A percentile compares a stretch with the other conserved stretches of the same genome.
Conservation (phyloP, 2,329 filamentous ascomycete species). For the Pseudogymnoascus sp. region DNA sequence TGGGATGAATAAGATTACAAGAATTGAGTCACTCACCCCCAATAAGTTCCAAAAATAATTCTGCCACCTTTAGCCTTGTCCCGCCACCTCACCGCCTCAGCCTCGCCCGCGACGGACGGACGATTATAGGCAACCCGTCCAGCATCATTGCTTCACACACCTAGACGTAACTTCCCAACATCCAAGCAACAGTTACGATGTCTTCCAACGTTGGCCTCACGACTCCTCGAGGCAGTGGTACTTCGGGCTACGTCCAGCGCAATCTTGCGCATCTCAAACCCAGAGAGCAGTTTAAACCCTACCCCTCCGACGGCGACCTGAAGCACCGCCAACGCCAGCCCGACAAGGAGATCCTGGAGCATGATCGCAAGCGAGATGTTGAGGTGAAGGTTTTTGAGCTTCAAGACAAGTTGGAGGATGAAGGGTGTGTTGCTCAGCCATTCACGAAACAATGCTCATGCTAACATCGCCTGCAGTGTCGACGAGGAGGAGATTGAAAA, state of each 20-base stretch:
- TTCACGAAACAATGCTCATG: background rate
- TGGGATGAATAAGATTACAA: slow-evolving; percentile 2
- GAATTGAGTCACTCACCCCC: slow-evolving; percentile 1
- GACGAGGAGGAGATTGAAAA: slow-evolving; percentile 89
- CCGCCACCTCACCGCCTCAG: slow-evolving; percentile 5
- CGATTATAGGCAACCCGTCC: background rate
- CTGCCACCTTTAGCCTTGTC: slow-evolving; percentile 7
- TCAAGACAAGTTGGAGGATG: slow-evolving; percentile 84
- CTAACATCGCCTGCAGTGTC: slow-evolving; percentile 41
- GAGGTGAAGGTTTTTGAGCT: slow-evolving; percentile 92
- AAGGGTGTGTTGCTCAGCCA: slow-evolving; percentile 51
- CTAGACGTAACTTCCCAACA: background rate
- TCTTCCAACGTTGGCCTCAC: slow-evolving; percentile 94
- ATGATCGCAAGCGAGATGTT: slow-evolving; percentile 83
- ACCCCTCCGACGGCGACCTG: slow-evolving; percentile 60
- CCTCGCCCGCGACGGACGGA: background rate
- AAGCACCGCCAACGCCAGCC: slow-evolving; percentile 76
- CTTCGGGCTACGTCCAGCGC: slow-evolving; percentile 94
- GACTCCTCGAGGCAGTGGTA: slow-evolving; percentile 89
- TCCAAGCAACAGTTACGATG: slow-evolving; percentile 47
- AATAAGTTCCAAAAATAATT: slow-evolving; percentile 5
- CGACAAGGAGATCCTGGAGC: slow-evolving; percentile 86
- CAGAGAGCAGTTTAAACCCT: slow-evolving; percentile 63
- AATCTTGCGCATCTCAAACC: slow-evolving; percentile 84
- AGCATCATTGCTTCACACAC: background rate